phyloP scores from a whole-genome alignment of 1,284 basidiomycete species.

The Microbotryum scabiosae region DNA sequence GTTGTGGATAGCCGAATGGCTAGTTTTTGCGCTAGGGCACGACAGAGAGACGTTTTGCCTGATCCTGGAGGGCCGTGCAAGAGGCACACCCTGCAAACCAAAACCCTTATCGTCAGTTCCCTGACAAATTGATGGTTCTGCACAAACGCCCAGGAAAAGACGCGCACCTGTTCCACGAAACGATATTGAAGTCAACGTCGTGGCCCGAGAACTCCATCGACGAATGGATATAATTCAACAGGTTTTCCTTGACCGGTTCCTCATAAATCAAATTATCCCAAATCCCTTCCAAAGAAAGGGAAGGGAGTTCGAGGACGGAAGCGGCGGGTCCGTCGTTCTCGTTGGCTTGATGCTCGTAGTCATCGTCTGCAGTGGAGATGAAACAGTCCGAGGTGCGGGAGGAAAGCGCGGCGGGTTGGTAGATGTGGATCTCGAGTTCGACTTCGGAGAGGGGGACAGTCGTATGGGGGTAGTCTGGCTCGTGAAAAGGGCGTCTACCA shows the following conservation, averaged over 20 bases:
- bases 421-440: conserved; percentile 72
- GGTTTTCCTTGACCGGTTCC: conserved; percentile 75
- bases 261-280: conserved; percentile 81
- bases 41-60: conserved; percentile 91
- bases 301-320: conserved; percentile 22
- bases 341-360: conserved; percentile 47
- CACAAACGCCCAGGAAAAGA: background rate
- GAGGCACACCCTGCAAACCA: conserved; percentile 56
- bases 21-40: conserved; percentile 90
- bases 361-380: background rate
- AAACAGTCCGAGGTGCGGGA: conserved; percentile 71
- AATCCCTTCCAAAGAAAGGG: conserved; percentile 62
- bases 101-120: background rate
- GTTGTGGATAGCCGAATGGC: conserved; percentile 68
- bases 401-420: conserved; percentile 62
- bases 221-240: conserved; percentile 81
- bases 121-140: too few species aligned
- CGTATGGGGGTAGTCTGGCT: conserved; percentile 12
- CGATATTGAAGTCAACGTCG: conserved; percentile 79
- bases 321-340: conserved; percentile 49
- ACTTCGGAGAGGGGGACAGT: conserved; percentile 43
- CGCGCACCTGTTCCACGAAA: conserved; percentile 76
- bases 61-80: conserved; percentile 96
- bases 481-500: background rate
- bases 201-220: conserved; percentile 83